phyloP scores from a whole-genome alignment of 352 stramenopile species.

The Globisporangium acanthophoron region DNA sequence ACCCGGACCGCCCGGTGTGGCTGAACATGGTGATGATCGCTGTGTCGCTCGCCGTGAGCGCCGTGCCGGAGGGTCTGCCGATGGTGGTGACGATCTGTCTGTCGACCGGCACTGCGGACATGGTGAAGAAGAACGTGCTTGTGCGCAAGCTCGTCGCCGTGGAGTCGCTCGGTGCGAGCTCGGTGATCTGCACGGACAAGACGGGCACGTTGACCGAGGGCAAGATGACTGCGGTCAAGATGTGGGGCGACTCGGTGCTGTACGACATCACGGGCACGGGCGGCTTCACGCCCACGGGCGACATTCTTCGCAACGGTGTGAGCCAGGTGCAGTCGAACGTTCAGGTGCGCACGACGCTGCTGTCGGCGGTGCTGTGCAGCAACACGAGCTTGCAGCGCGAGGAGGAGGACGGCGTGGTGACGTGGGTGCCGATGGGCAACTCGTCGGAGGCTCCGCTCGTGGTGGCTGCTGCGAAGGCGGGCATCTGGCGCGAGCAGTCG shows the following conservation, averaged over 20 bases:
- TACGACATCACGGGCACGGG: constrained; percentile 56
- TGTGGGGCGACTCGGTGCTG: constrained; percentile 66
- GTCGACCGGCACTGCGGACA: constrained; percentile 62
- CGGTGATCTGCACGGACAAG: constrained; percentile 93
- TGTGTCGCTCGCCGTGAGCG: constrained; percentile 78
- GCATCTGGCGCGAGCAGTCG: constrained; percentile 51
- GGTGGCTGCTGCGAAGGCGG: constrained; percentile 66
- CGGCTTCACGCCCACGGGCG: constrained; percentile 50
- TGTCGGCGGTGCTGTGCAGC: constrained; percentile 64
- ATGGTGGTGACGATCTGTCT: constrained; percentile 84
- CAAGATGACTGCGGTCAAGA: constrained; percentile 78
- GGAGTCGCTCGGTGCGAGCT: constrained; percentile 85
- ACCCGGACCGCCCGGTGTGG: constrained; percentile 72
- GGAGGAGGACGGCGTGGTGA: constrained; percentile 38
- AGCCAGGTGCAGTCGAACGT: constrained; percentile 39
- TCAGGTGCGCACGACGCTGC: constrained; percentile 52
- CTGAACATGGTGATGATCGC: constrained; percentile 94
- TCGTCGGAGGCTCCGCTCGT: constrained; percentile 70
- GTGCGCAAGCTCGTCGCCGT: constrained; percentile 84
- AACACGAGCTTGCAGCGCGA: constrained; percentile 70
- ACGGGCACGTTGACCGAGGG: constrained; percentile 92
- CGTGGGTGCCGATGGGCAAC: constrained; percentile 59
- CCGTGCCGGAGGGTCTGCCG: constrained; percentile 71
- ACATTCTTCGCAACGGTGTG: constrained; percentile 38
- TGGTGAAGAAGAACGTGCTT: constrained; percentile 76